Percentiles rank a stretch among this genome's conserved stretches.
Conservation (phyloP, 164 flowering plant species). For the Kingdonia uniflora region DNA sequence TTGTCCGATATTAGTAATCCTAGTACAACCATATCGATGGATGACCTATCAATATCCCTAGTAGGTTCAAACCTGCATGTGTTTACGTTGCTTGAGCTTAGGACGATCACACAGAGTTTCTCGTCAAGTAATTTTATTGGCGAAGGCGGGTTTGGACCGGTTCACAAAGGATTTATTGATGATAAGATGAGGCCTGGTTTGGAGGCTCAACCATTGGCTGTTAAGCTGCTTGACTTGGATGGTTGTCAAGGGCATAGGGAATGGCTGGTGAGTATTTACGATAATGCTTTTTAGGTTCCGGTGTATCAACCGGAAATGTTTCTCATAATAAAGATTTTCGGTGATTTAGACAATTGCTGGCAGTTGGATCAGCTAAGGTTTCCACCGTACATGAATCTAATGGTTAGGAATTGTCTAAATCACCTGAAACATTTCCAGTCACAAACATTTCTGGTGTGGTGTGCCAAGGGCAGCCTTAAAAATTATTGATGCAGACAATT, state of each 20-base stretch:
- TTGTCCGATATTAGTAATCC: conserved; percentile 47
- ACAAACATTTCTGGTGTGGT: too few relatives aligned
- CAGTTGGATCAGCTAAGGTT: too few relatives aligned
- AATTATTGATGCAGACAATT: too few relatives aligned
- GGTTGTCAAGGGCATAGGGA: conserved; percentile 85
- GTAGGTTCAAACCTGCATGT: conserved; percentile 43
- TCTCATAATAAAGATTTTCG: too few relatives aligned
- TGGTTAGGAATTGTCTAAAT: too few relatives aligned
- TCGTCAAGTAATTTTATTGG: conserved; percentile 45
- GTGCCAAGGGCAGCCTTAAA: too few relatives aligned
- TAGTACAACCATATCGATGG: conserved; percentile 30
- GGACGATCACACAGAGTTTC: conserved; percentile 40
- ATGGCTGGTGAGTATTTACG: conserved; percentile 64
- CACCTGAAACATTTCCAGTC: too few relatives aligned
- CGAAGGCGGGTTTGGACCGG: conserved; percentile 81
- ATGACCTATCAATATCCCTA: conserved; percentile 48
- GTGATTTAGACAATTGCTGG: too few relatives aligned
- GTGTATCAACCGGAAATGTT: too few relatives aligned
- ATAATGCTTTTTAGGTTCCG: too few relatives aligned
- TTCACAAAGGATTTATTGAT: conserved; percentile 66
- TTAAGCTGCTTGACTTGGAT: conserved; percentile 61
- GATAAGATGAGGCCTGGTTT: conserved; percentile 51
- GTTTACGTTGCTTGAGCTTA: conserved; percentile 50
- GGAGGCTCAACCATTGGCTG: conserved; percentile 62
- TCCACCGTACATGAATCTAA: too few relatives aligned